Base-by-base conservation (phyloP, 2,329 filamentous ascomycete genomes). In the Colletotrichum truncatum region DNA sequence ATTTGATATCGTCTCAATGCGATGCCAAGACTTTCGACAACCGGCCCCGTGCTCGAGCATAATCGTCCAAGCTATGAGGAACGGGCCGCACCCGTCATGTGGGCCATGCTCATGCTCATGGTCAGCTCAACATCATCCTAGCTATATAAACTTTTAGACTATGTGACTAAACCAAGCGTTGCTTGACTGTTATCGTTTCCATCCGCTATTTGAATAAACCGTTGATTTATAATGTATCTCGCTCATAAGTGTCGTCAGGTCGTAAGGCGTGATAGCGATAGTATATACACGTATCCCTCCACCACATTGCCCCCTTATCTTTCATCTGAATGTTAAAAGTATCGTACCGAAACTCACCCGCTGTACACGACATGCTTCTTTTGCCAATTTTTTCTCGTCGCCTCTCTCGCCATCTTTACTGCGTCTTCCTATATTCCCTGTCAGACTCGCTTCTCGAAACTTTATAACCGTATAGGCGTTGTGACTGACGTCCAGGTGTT, bases 401-500 rank as follows among this genome's bases (percentile, higher is more conserved):
- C 5, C 51, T 18, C 28, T 36, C 21, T 57, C 10, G 16, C 10
- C 36, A 36, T 39, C 32, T 48, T 16, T 23, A 41, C 34, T 43
- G 12, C 36, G 36, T 7, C 10, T 34, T 45, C 28, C 57, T 55
- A 39, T 30, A n/a, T 39, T 9, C 9, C 36, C 46, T 21, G 36
- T 16, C 26, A 36, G 23, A 11, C 30, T 34, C 41, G 11, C 4
- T 38, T 12, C 25, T 21, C 14, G n/a, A 9, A 26, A 18, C 25
- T 16, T 43, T 49, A 69, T 16, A 66, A 57, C 43, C 60, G 52
- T 26, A 73, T 69, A 23, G 74, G 75, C 43, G 73, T 68, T 39
- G 71, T 78, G 36, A 75, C 64, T 12, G 82, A 80, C 51, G 81
- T 84, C 81, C 84, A 88, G 7, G 85, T 88, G 54, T 82, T 78